Percentiles rank a stretch among this genome's conserved stretches.
phyloP scores from a whole-genome alignment of 768 basidiomycete species.

The Termitomyces titanicus region DNA sequence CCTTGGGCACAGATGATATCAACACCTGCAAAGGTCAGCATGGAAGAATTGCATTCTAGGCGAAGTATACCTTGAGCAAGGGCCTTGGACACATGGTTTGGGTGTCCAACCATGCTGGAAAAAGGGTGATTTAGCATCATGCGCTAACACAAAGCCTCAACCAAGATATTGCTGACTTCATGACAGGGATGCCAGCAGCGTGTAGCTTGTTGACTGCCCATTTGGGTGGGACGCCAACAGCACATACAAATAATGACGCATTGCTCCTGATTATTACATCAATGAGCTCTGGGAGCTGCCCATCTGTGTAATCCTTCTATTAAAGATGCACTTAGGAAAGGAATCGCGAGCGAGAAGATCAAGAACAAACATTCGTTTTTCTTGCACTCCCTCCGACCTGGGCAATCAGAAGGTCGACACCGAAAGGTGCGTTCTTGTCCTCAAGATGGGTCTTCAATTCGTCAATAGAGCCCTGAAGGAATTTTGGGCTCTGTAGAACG shows the following conservation, averaged over 20 bases:
- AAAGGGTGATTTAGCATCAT: background rate
- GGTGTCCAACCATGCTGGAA: conserved; percentile 76
- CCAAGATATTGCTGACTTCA: conserved; percentile 61
- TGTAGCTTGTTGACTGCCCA: conserved; percentile 81
- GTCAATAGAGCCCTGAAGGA: conserved; percentile 62
- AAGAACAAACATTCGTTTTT: conserved; percentile 62
- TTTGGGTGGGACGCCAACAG: conserved; percentile 81
- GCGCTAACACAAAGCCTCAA: background rate
- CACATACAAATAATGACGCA: conserved; percentile 78
- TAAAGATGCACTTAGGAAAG: background rate
- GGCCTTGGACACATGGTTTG: conserved; percentile 78
- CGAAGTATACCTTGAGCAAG: conserved; percentile 76
- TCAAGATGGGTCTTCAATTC: conserved; percentile 74
- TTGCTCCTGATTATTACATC: conserved; percentile 75
- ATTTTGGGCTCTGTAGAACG: conserved; percentile 65
- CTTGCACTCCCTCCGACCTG: conserved; percentile 79
- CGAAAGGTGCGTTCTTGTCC: conserved; percentile 72
- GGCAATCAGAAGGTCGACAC: conserved; percentile 82
- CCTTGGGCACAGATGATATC: conserved; percentile 89
- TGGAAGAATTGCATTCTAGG: background rate
- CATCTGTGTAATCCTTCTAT: conserved; percentile 65
- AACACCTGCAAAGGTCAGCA: conserved; percentile 45
- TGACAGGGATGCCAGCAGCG: conserved; percentile 71
- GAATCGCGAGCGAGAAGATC: conserved; percentile 5
- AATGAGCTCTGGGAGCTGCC: conserved; percentile 72